A percentile compares a stretch with the other conserved stretches of the same genome.
These are phyloP conservation scores for Venturia nashicola DNA, from an alignment of 2,329 filamentous ascomycete species.

Conservation along the genomic window DNA sequence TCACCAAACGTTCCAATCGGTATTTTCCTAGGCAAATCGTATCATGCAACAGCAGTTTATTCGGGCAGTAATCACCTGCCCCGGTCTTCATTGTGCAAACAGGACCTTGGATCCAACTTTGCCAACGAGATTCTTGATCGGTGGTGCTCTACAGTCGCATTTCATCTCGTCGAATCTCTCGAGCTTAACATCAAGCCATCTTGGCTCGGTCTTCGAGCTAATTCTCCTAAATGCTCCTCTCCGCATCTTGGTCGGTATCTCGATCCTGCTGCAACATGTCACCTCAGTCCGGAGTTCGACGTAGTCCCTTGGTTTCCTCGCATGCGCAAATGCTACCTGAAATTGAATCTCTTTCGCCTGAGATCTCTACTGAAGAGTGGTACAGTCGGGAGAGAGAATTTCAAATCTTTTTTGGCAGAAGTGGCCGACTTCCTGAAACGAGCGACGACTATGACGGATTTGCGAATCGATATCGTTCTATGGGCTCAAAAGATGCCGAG, in stretches of 20 bases:
- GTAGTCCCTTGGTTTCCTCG: not conserved
- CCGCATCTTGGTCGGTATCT: not conserved
- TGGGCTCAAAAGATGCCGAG: slow-evolving; percentile 1
- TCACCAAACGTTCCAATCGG: not conserved
- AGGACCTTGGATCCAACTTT: not conserved
- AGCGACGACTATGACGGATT: not conserved
- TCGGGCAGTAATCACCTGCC: not conserved
- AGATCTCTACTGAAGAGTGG: not conserved
- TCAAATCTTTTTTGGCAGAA: not conserved
- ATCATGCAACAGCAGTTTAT: not conserved
- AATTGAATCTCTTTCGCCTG: not conserved
- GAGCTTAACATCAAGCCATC: slow-evolving; percentile 1
- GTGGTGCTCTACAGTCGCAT: not conserved
- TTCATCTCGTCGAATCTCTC: not conserved
- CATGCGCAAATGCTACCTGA: slow-evolving; percentile 3
- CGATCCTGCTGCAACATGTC: not conserved
- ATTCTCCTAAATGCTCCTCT: not conserved
- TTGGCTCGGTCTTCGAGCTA: not conserved
- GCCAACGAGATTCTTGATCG: not conserved
- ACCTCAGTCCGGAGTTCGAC: not conserved
- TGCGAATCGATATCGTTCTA: not conserved
- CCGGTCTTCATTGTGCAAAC: not conserved
- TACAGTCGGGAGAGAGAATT: not conserved
- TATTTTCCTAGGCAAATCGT: not conserved
- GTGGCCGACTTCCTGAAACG: not conserved